Evolutionary conservation across 1,284 basidiomycete species (phyloP), one percentile per base, ranked within the genome.

Genomic region (Boletus hoseneyae): DNA sequence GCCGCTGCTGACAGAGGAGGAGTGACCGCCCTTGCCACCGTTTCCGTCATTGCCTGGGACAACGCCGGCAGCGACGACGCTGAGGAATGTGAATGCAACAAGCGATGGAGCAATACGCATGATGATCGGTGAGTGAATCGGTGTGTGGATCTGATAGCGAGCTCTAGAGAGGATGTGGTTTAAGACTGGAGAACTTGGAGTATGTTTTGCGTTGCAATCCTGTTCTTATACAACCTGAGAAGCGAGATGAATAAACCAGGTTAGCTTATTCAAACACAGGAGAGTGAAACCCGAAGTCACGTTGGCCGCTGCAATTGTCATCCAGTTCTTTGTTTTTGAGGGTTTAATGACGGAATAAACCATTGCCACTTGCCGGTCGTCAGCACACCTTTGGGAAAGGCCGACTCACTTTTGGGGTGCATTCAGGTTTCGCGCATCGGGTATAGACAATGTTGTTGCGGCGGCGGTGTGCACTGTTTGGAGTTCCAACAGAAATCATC

Each of bases 71-170:
- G 45, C 30, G 5, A 40, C 56, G 7, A 35, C 32, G 21, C 53
- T 18, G 12, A 61, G 37, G 32, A 59, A 25, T 6, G 18, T 10
- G 13, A 58, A 45, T 33, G 47, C 27, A 3, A 47, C n/a, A 9
- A 58, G 19, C 1, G 44, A 38, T n/a, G 39, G 29, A 19, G 37
- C 4, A 4, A 58, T 10, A 15, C 46, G 57, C 57, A 58, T 58
- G 55, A 38, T 38, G 56, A 40, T 32, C 35, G 8, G 1, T 2
- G 16, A 21, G 40, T 25, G 16, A 4, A n/a, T 25, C 21, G 36
- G 3, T 37, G 6, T 32, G 15, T n/a, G 29, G 21, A 16, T 37
- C 9, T n/a, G 18, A 35, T 4, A 37, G 13, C 1, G 30, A 33
- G 18, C 3, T 32, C 1, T 7, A 10, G 19, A n/a, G 18, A n/a